phyloP scores from a whole-genome alignment of 306 rosid species.

The Adenanthera pavonina region DNA sequence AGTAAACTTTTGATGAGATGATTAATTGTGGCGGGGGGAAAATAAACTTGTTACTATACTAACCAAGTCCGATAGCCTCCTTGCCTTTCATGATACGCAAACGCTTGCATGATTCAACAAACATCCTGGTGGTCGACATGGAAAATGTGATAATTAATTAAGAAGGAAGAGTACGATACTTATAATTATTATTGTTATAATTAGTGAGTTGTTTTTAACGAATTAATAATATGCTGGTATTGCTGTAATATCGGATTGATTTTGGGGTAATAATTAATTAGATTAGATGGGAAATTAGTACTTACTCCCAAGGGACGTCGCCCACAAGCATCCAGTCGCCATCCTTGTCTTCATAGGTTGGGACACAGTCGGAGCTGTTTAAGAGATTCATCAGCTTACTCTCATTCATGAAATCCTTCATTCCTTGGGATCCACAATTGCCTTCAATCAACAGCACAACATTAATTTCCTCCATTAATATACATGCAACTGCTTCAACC shows the following conservation, averaged over 20 bases:
- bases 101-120: slow-evolving; percentile 95
- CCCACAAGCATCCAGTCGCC: slow-evolving; percentile 99
- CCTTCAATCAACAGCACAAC: slow-evolving; percentile 46
- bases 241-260: too few species aligned
- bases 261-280: too few species aligned
- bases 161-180: neutral
- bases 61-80: slow-evolving; percentile 94
- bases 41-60: slow-evolving; percentile 34
- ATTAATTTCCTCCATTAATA: neutral
- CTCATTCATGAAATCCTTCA: slow-evolving; percentile 87
- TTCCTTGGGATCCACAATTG: slow-evolving; percentile 82
- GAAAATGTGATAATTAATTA: neutral
- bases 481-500: neutral
- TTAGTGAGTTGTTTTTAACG: neutral
- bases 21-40: neutral
- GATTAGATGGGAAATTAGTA: neutral
- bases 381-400: slow-evolving; percentile 85
- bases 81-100: slow-evolving; percentile 91
- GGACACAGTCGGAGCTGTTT: slow-evolving; percentile 79
- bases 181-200: neutral
- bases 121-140: slow-evolving; percentile 64
- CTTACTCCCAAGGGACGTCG: slow-evolving; percentile 98
- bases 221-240: too few species aligned
- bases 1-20: neutral
- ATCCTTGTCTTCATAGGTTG: slow-evolving; percentile 93